Percentiles rank a stretch among this genome's conserved stretches.
Conservation (phyloP, 345 rosid genomes). For the Abelmoschus esculentus region DNA sequence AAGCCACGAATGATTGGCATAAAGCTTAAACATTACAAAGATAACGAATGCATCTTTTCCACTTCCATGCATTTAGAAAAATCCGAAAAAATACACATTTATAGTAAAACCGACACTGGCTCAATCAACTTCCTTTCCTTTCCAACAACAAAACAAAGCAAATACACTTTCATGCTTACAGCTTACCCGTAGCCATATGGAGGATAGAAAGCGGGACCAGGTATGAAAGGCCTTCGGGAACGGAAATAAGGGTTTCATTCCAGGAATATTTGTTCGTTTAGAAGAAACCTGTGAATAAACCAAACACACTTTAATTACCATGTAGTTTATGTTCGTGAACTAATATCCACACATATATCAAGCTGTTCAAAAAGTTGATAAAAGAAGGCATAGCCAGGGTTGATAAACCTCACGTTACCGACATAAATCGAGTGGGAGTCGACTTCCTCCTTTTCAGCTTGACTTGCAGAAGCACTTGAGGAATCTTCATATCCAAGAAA, state of each 20-base stretch:
- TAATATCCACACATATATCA: no score
- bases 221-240: slow-evolving; percentile 86
- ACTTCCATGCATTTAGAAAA: neutral
- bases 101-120: neutral
- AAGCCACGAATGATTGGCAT: neutral
- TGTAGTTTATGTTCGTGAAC: neutral
- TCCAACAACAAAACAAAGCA: neutral
- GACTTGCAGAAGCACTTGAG: slow-evolving; percentile 50
- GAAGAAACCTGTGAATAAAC: slow-evolving; percentile 68
- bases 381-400: no score
- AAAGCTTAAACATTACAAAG: neutral
- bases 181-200: slow-evolving; percentile 80
- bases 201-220: slow-evolving; percentile 55
- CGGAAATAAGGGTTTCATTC: no score
- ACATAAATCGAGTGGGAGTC: slow-evolving; percentile 92
- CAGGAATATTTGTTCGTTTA: slow-evolving; percentile 91
- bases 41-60: neutral
- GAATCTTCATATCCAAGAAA: slow-evolving; percentile 46
- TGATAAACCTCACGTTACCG: slow-evolving; percentile 94
- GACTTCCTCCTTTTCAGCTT: slow-evolving; percentile 97
- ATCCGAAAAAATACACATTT: neutral
- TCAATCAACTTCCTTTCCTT: neutral
- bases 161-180: slow-evolving; percentile 7
- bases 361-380: no score
- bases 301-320: slow-evolving; percentile 8